These are phyloP conservation scores for Lachnellula suecica DNA, from an alignment of 2,329 filamentous ascomycete species.

Conservation along the genomic window DNA sequence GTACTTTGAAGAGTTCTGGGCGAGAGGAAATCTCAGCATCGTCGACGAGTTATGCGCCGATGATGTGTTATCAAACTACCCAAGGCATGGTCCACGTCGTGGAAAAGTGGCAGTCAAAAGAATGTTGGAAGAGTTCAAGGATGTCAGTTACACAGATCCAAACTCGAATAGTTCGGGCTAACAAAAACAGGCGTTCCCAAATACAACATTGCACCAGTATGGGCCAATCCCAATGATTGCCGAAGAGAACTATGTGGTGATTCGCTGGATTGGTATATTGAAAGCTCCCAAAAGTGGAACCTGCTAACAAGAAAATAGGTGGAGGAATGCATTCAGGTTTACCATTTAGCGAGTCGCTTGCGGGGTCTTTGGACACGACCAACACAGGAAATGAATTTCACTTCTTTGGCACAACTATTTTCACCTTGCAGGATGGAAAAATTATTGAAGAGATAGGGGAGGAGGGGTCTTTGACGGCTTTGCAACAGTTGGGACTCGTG, in stretches of 20 bases:
- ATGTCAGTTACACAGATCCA: neutral
- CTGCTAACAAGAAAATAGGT: neutral
- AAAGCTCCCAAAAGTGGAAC: neutral
- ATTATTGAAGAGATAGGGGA: slow-evolving; percentile 59
- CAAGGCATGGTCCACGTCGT: neutral
- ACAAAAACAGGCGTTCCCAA: slow-evolving; percentile 2
- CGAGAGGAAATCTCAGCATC: neutral
- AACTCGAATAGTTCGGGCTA: neutral
- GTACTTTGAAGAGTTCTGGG: neutral
- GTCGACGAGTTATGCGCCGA: neutral
- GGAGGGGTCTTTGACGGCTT: slow-evolving; percentile 62
- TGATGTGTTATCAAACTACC: neutral
- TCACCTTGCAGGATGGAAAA: slow-evolving; percentile 43
- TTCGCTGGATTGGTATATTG: slow-evolving; percentile 7
- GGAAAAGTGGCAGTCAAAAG: neutral
- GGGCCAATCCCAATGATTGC: slow-evolving; percentile 9
- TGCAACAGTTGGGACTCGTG: slow-evolving; percentile 54
- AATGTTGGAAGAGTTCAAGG: neutral
- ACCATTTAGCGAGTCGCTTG: slow-evolving; percentile 51
- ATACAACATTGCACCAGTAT: slow-evolving; percentile 6
- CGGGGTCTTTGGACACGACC: slow-evolving; percentile 44
- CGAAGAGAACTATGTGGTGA: slow-evolving; percentile 7
- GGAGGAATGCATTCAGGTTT: slow-evolving; percentile 7
- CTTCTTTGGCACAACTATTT: slow-evolving; percentile 12
- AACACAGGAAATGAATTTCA: slow-evolving; percentile 59